Evolutionary conservation across 2,329 filamentous ascomycete genomes (phyloP).

Genomic region (Penicillium sp.): DNA sequence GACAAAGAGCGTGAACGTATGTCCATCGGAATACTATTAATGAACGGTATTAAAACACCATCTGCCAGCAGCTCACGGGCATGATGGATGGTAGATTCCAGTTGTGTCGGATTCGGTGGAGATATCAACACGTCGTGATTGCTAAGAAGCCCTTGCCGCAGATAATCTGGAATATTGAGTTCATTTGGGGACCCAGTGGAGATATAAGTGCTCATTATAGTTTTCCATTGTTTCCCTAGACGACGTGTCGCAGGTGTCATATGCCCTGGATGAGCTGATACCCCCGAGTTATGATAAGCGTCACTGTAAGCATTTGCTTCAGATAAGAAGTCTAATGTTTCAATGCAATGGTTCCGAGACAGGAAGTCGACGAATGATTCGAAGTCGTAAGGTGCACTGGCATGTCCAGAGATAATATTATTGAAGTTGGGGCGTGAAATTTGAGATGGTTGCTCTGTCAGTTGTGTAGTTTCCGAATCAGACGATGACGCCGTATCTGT

Average conservation of each 20-base stretch:
- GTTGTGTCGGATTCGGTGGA: background rate
- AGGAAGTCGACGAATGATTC: background rate
- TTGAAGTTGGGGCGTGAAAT: background rate
- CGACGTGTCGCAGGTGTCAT: background rate
- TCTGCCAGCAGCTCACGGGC: background rate
- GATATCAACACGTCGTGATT: background rate
- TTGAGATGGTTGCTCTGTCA: background rate
- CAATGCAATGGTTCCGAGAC: background rate
- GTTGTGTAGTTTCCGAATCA: background rate
- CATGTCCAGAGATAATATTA: background rate
- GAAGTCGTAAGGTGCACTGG: background rate
- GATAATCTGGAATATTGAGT: background rate
- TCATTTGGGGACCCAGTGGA: background rate
- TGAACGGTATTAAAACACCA: background rate
- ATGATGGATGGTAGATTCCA: background rate
- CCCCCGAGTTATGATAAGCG: background rate
- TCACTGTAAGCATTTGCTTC: background rate
- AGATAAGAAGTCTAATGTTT: background rate
- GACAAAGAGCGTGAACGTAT: background rate
- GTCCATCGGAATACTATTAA: background rate
- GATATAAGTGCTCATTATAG: background rate
- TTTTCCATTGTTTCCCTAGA: background rate
- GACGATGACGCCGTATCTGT: background rate
- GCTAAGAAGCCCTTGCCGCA: background rate
- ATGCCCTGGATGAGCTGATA: background rate